These are phyloP conservation scores for Pisolithus microcarpus DNA, from an alignment of 768 basidiomycete genomes.

Conservation along the genomic window DNA sequence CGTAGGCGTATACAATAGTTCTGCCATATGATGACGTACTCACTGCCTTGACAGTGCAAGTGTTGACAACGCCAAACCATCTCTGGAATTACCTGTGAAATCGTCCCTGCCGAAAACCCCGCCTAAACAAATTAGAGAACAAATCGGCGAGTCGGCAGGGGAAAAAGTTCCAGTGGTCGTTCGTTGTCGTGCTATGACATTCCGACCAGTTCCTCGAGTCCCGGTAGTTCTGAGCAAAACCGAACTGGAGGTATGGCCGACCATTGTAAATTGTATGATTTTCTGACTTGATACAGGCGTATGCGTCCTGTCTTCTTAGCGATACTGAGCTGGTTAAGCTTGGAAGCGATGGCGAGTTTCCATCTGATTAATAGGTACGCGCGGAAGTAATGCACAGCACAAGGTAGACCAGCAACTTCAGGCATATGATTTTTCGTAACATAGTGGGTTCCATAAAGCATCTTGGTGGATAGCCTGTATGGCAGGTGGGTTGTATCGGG, in stretches of 20 bases:
- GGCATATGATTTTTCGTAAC: too few species aligned
- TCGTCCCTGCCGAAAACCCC: too few species aligned
- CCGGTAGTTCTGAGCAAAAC: conserved; percentile 5
- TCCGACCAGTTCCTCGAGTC: too few species aligned
- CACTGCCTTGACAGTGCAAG: conserved; percentile 12
- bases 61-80: neutral
- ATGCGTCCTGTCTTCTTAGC: conserved; percentile 33
- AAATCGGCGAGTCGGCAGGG: neutral
- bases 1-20: conserved; percentile 30
- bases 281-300: conserved; percentile 11
- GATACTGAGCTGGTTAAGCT: conserved; percentile 30
- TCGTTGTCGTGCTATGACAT: neutral
- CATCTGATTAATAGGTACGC: conserved; percentile 20
- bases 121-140: neutral
- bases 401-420: too few species aligned
- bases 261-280: neutral
- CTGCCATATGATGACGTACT: conserved; percentile 29
- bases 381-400: too few species aligned
- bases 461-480: too few species aligned
- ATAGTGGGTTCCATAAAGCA: too few species aligned
- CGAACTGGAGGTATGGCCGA: conserved; percentile 18
- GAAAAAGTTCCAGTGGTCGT: neutral
- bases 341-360: conserved; percentile 21
- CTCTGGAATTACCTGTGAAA: too few species aligned
- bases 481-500: too few species aligned